Evolutionary conservation across 2,329 filamentous ascomycete genomes (phyloP).

Genomic region (Grosmannia clavigera): DNA sequence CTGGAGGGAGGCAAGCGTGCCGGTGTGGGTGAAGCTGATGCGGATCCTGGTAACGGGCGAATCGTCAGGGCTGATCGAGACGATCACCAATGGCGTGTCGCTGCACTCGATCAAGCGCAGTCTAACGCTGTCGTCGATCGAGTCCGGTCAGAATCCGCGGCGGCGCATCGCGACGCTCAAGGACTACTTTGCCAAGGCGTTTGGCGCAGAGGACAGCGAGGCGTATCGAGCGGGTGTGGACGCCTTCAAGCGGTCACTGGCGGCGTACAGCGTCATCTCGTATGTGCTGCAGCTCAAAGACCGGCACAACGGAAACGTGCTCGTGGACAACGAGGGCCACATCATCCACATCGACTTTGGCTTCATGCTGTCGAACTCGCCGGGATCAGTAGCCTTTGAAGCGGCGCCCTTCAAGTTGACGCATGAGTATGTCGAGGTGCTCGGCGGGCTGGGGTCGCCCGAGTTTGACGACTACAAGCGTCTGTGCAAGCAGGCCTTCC

Average conservation of each 20-base stretch:
- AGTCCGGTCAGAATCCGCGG: constrained; percentile 58
- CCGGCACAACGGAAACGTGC: constrained; percentile 74
- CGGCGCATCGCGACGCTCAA: constrained; percentile 68
- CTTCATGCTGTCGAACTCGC: constrained; percentile 81
- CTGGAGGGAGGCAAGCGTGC: constrained; percentile 60
- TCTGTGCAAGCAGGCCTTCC: constrained; percentile 73
- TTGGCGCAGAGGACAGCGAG: constrained; percentile 58
- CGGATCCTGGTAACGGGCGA: constrained; percentile 76
- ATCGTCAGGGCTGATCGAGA: constrained; percentile 74
- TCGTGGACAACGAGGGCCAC: constrained; percentile 75
- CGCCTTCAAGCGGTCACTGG: constrained; percentile 69
- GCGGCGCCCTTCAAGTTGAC: constrained; percentile 76
- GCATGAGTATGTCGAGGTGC: constrained; percentile 72
- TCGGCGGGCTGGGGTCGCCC: constrained; percentile 58
- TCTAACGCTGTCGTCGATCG: constrained; percentile 62
- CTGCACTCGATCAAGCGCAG: constrained; percentile 75
- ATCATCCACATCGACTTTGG: constrained; percentile 85
- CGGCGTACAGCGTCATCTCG: constrained; percentile 74
- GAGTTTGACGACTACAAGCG: constrained; percentile 67
- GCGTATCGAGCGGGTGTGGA: constrained; percentile 60
- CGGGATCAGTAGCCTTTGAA: constrained; percentile 73
- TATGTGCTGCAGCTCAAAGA: constrained; percentile 79
- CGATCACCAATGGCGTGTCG: constrained; percentile 80
- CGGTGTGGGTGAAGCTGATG: constrained; percentile 86
- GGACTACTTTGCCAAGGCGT: constrained; percentile 72